Base-by-base conservation (phyloP, 257 asterid species). In the Scutellaria barbata region DNA sequence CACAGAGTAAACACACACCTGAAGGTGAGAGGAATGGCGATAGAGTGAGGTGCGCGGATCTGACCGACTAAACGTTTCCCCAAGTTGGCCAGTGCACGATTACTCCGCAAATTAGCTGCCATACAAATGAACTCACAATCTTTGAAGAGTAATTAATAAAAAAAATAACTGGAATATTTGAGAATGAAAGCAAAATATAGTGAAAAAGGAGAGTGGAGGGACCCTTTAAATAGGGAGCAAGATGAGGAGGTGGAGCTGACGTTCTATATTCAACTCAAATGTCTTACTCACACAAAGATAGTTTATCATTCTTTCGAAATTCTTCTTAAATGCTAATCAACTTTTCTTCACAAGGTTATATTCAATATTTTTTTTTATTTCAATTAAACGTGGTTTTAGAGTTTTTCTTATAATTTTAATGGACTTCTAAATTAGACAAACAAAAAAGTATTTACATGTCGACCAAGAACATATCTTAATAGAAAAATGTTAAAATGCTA, bases 71-170 rank as follows among this genome's bases (percentile, higher is more conserved):
- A 59, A 20, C 81, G 87, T 71, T 79, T 88, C 42, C 86, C 90
- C 40, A 88, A 80, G 73, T 63, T 81, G 68, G 75, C 84, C 64
- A 86, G 60, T 80, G 85, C 81, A 57, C 83, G 81, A 73, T 51
- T 42, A 22, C 70, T 46, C 79, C 75, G 86, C 79, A 76, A 75
- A 77, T 73, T 82, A 81, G 88, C 84, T 70, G 95, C 95, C 95
- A 88, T 88, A 77, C 82, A 85, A 85, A 13, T 73, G 63, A 12
- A 4, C 35, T 47, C 25, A 52, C 41, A 35, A 40, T 20, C 37
- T 68, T 17, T n/a, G 46, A 35, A 16, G 75, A 43, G 13, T 13
- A 35, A 14, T 33, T 35, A 43, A 58, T 42, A 41, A 68, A 57
- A 14, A 35, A 13, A n/a, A n/a, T n/a, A n/a, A n/a, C n/a, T 14